Conservation (phyloP, 1,139 yeast species). For the Saccharomycopsis hybrid region DNA sequence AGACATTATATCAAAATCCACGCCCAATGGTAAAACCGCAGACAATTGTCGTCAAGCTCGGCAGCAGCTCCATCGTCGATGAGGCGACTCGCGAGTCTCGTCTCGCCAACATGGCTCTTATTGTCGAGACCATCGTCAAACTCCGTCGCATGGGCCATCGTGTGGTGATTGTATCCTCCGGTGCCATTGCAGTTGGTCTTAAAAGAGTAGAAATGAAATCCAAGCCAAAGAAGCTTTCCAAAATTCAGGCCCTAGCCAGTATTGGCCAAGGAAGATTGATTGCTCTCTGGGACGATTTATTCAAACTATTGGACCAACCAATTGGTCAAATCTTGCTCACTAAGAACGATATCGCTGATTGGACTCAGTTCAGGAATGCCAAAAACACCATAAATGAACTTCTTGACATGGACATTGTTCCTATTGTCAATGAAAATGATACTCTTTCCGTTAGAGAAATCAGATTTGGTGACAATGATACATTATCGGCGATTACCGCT, state of each 20-base stretch:
- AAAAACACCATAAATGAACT: slow-evolving; percentile 80
- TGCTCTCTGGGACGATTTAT: slow-evolving; percentile 85
- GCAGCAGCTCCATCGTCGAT: slow-evolving; percentile 91
- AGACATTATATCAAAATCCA: too few species aligned
- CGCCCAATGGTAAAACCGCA: too few species aligned
- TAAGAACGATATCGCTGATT: slow-evolving; percentile 85
- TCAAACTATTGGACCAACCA: slow-evolving; percentile 73
- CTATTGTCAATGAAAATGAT: slow-evolving; percentile 95
- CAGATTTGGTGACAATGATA: slow-evolving; percentile 96
- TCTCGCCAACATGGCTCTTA: slow-evolving; percentile 82
- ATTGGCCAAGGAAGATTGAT: slow-evolving; percentile 91
- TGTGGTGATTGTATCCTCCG: slow-evolving; percentile 86
- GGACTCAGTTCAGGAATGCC: slow-evolving; percentile 89
- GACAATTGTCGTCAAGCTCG: slow-evolving; percentile 73
- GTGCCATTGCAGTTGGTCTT: slow-evolving; percentile 95
- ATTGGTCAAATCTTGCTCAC: slow-evolving; percentile 90
- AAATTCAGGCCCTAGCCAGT: slow-evolving; percentile 90
- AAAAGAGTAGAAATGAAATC: slow-evolving; percentile 58
- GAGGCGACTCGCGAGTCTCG: slow-evolving; percentile 83
- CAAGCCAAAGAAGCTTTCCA: slow-evolving; percentile 72
- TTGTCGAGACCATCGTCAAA: slow-evolving; percentile 84
- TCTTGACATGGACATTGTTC: slow-evolving; percentile 82
- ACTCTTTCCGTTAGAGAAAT: slow-evolving; percentile 88
- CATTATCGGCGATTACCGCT: slow-evolving; percentile 90
- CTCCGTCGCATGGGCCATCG: slow-evolving; percentile 81